Base-by-base conservation (phyloP, 1,284 basidiomycete species). In the Ceratobasidium sp. region DNA sequence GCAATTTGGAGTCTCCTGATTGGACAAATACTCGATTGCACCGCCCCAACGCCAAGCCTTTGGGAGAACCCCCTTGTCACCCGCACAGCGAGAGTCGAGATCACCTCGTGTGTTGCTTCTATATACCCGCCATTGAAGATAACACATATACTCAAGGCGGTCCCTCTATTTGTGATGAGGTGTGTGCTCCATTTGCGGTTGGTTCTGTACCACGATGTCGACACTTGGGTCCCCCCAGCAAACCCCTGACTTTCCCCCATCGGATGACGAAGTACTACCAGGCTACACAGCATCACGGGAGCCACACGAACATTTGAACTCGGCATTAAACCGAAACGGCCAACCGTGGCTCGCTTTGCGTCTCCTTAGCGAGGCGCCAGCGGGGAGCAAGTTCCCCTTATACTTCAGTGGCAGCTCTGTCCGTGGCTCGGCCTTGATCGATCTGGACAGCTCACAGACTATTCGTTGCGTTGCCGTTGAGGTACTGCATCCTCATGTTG, bases 321-420 rank as follows among this genome's bases (percentile, higher is more conserved):
- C 65, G 29, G n/a, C 58, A 24, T 53, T 19, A 9, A 29, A 43
- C 31, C n/a, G 14, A 43, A 69, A 29, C 31, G 49, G 49, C 3
- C 53, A 19, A 46, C 65, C 65, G 11, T 69, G 65, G 65, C 6
- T 58, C 14, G 58, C 51, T 0, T 53, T 69, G 37, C 49, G 65
- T 22, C 65, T 69, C 46, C 51, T 69, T 13, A 69, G 65, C 31
- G 51, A 69, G 13, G 65, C 65, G 22, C 65, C 65, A 24, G 53
- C n/a, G 2, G 65, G 65, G n/a, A 56, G 51, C 37, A 58, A 54
- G 53, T 39, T 11, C 14, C 53, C 65, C 0, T 37, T 69, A 11
- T 69, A 69, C n/a, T 69, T 54, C 37, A 53, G 43, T n/a, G 37
- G 53, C 1, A 53, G 37, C 46, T 54, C 65, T 9, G 65, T 69